phyloP scores from a whole-genome alignment of 2,329 filamentous ascomycete genomes.

The Aspergillus sergii region DNA sequence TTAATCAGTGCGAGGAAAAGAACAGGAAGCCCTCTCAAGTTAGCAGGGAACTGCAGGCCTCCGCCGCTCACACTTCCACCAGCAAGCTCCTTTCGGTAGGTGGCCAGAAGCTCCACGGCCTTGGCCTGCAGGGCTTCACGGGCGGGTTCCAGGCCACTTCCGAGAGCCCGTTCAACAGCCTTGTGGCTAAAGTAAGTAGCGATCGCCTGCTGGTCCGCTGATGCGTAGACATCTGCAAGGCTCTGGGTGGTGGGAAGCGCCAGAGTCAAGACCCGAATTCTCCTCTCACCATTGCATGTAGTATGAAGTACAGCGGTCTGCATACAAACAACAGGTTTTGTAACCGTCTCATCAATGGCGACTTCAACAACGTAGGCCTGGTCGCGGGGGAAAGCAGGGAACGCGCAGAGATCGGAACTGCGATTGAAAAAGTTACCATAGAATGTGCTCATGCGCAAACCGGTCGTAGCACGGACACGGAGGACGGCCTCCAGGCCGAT shows the following conservation, averaged over 20 bases:
- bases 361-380: slow-evolving; percentile 98
- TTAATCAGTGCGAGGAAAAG: slow-evolving; percentile 95
- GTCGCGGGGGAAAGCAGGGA: slow-evolving; percentile 95
- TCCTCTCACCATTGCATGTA: slow-evolving; percentile 93
- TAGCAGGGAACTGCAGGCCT: slow-evolving; percentile 90
- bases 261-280: slow-evolving; percentile 91
- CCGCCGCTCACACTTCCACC: slow-evolving; percentile 93
- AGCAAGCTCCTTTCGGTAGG: slow-evolving; percentile 94
- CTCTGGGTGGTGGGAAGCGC: slow-evolving; percentile 90
- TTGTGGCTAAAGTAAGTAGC: slow-evolving; percentile 96
- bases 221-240: slow-evolving; percentile 88
- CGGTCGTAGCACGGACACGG: slow-evolving; percentile 90
- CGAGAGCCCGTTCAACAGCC: slow-evolving; percentile 86
- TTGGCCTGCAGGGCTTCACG: slow-evolving; percentile 90
- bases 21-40: slow-evolving; percentile 83
- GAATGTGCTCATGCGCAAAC: slow-evolving; percentile 94
- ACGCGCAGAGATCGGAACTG: slow-evolving; percentile 94
- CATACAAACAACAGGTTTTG: slow-evolving; percentile 87
- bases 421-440: slow-evolving; percentile 99
- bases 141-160: slow-evolving; percentile 84
- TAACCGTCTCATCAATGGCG: slow-evolving; percentile 91
- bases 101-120: slow-evolving; percentile 87
- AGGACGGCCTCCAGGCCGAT: slow-evolving; percentile 96
- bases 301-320: slow-evolving; percentile 96
- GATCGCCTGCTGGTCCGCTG: slow-evolving; percentile 90